Evolutionary conservation across 768 basidiomycete genomes (phyloP).

Genomic region (Termitomyces heimii): DNA sequence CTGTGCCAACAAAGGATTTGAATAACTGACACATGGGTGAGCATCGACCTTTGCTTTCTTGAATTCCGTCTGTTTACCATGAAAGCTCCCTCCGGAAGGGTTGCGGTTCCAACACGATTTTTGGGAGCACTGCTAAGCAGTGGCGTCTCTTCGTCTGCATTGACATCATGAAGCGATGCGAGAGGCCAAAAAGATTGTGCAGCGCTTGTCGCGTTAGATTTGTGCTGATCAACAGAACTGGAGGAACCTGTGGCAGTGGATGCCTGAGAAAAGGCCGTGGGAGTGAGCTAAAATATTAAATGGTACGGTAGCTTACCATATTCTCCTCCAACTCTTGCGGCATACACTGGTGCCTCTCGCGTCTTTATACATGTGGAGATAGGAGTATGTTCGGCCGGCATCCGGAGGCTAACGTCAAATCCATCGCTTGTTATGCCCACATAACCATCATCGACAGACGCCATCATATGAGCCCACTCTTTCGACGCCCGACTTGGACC

Average conservation of each 20-base stretch:
- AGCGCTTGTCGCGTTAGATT: not conserved
- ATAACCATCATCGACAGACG: not conserved
- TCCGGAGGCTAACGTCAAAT: not conserved
- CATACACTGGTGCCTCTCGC: not conserved
- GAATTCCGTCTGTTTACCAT: constrained; percentile 54
- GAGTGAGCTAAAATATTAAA: not conserved
- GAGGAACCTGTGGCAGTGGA: not conserved
- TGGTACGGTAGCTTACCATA: not conserved
- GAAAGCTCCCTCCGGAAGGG: constrained; percentile 85
- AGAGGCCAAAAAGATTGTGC: not conserved
- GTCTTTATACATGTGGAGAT: not conserved
- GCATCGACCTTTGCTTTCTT: not conserved
- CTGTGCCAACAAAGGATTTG: constrained; percentile 96
- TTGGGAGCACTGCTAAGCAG: constrained; percentile 34
- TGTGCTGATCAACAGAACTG: not conserved
- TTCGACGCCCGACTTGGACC: not conserved
- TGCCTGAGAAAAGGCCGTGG: not conserved
- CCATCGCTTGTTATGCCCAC: not conserved
- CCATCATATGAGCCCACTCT: not conserved
- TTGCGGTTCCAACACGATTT: constrained; percentile 74
- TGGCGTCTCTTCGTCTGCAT: constrained; percentile 48
- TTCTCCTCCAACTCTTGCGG: not conserved
- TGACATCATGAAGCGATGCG: not conserved
- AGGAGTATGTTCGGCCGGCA: not conserved
- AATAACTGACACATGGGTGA: constrained; percentile 49